phyloP scores from a whole-genome alignment of 2,329 filamentous ascomycete genomes.

The Chaetomiaceae sp. region DNA sequence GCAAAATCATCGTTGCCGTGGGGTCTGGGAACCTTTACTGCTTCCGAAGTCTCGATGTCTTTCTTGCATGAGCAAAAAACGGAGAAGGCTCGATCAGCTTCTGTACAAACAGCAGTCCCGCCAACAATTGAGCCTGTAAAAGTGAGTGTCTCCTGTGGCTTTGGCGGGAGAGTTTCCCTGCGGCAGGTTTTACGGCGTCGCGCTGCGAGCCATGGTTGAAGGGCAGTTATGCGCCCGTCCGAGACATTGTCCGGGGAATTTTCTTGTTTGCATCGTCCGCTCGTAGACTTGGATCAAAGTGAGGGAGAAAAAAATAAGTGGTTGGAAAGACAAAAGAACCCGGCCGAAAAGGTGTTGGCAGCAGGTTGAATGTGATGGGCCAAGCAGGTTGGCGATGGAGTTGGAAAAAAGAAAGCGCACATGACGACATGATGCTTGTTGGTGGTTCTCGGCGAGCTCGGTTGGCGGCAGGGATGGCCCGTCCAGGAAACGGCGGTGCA shows the following conservation, averaged over 20 bases:
- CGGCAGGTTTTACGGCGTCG: not conserved
- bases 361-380: not conserved
- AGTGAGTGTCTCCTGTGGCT: constrained; percentile 8
- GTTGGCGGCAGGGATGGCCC: not conserved
- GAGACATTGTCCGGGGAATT: too few species aligned
- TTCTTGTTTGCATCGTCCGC: not conserved
- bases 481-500: constrained; percentile 2
- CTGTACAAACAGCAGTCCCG: too few species aligned
- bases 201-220: not conserved
- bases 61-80: not conserved
- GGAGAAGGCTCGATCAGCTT: constrained; percentile 1
- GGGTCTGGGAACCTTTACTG: too few species aligned
- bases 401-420: not conserved
- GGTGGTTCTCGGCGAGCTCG: not conserved
- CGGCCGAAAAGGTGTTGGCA: not conserved
- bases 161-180: not conserved
- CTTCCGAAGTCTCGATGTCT: too few species aligned
- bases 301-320: too few species aligned
- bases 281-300: too few species aligned
- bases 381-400: not conserved
- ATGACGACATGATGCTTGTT: not conserved
- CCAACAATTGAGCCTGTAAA: too few species aligned
- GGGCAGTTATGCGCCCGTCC: not conserved
- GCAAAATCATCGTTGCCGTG: too few species aligned
- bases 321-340: too few species aligned